phyloP scores from a whole-genome alignment of 441 rosid genomes.

The Populus trichocarpa region DNA sequence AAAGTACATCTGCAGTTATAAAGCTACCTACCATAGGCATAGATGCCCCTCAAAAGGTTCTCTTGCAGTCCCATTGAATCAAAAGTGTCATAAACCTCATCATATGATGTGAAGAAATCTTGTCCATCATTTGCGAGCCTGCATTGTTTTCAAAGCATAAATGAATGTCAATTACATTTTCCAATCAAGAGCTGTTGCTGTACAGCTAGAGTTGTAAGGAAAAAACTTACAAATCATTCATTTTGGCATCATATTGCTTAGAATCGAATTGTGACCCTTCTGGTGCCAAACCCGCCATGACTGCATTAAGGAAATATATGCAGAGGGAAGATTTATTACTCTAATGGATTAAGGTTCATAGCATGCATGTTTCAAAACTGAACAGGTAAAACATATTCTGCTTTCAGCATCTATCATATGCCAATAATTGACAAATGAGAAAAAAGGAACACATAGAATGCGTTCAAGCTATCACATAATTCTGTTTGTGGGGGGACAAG shows the following conservation, averaged over 20 bases:
- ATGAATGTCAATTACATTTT: neutral
- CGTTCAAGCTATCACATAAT: neutral
- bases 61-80: slow-evolving; percentile 65
- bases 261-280: slow-evolving; percentile 81
- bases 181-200: neutral
- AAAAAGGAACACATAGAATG: neutral
- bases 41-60: slow-evolving; percentile 47
- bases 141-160: neutral
- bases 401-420: neutral
- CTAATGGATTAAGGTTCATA: neutral
- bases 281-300: slow-evolving; percentile 57
- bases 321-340: neutral
- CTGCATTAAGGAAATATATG: slow-evolving; percentile 24
- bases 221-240: slow-evolving; percentile 44
- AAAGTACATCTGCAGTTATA: slow-evolving; percentile 20
- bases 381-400: neutral
- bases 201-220: neutral
- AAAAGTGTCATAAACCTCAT: slow-evolving; percentile 58
- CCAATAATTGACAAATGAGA: neutral
- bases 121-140: slow-evolving; percentile 44
- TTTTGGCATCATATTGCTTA: slow-evolving; percentile 63
- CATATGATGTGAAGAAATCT: slow-evolving; percentile 59
- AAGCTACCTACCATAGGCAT: slow-evolving; percentile 54
- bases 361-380: neutral
- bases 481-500: neutral